phyloP scores from a whole-genome alignment of 495 filamentous ascomycete species.

The Penicillium coprophilum region DNA sequence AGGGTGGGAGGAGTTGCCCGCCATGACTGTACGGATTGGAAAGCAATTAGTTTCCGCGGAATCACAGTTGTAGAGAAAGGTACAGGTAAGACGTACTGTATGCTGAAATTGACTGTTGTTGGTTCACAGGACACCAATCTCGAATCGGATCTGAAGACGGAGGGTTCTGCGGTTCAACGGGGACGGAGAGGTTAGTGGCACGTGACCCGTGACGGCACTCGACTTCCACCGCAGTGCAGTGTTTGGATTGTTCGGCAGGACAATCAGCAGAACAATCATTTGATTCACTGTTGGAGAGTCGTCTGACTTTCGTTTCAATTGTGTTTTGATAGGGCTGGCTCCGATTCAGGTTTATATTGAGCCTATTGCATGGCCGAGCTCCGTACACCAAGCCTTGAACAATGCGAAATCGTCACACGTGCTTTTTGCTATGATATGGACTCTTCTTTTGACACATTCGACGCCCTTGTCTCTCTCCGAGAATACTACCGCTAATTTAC shows the following conservation, averaged over 20 bases:
- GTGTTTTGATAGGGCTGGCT: constrained; percentile 4
- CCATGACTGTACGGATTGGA: constrained; percentile 43
- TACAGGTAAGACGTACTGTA: constrained; percentile 14
- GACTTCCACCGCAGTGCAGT: constrained; percentile 1
- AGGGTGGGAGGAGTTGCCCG: constrained; percentile 58
- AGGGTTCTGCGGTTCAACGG: constrained; percentile 14
- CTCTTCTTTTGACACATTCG: neutral
- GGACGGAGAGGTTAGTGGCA: constrained; percentile 10
- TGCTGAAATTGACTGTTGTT: constrained; percentile 12
- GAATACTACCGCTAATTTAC: neutral
- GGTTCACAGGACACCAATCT: constrained; percentile 18
- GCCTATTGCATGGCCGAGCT: neutral
- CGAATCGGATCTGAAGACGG: constrained; percentile 13
- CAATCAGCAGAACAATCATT: constrained; percentile 1
- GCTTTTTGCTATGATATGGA: constrained; percentile 14
- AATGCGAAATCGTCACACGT: constrained; percentile 9
- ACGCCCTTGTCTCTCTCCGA: neutral
- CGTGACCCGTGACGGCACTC: constrained; percentile 26
- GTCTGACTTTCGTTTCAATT: neutral
- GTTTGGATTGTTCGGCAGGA: neutral
- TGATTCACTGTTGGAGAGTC: neutral
- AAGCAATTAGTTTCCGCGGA: constrained; percentile 8
- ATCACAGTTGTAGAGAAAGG: neutral
- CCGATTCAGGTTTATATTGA: constrained; percentile 9
- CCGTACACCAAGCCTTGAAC: neutral